A percentile compares a stretch with the other conserved stretches of the same genome.
These are phyloP conservation scores for Viridothelium virens DNA, from an alignment of 495 filamentous ascomycete species.

Conservation along the genomic window DNA sequence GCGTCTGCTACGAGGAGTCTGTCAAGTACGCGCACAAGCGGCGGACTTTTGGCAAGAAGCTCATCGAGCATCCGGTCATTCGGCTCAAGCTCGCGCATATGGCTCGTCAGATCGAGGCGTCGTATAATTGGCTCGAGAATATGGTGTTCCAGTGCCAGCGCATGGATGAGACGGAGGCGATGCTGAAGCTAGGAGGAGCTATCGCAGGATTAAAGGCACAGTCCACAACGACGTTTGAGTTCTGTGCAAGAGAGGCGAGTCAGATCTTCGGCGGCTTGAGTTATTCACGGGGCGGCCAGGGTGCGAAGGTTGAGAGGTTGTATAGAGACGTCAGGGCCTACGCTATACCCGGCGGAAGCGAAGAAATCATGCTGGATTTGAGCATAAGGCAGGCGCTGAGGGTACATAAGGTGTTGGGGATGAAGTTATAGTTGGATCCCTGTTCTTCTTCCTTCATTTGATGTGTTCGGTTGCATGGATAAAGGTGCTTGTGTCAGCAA, in stretches of 20 bases:
- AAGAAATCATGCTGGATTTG: conserved; percentile 98
- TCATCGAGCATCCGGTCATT: conserved; percentile 96
- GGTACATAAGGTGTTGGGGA: conserved; percentile 84
- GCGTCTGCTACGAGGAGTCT: conserved; percentile 94
- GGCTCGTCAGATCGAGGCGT: conserved; percentile 94
- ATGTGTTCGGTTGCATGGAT: background rate
- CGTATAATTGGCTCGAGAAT: conserved; percentile 96
- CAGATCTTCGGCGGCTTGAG: conserved; percentile 96
- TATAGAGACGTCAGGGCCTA: conserved; percentile 98
- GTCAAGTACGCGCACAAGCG: conserved; percentile 97
- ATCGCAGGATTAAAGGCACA: conserved; percentile 95
- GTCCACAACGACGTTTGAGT: conserved; percentile 86
- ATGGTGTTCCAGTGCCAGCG: conserved; percentile 83
- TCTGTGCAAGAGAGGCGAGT: conserved; percentile 90
- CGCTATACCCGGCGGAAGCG: conserved; percentile 90
- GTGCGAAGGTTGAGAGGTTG: conserved; percentile 88
- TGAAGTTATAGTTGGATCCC: conserved; percentile 66
- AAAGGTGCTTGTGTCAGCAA: background rate
- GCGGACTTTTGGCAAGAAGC: conserved; percentile 85
- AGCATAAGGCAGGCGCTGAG: conserved; percentile 87
- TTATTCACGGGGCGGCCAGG: conserved; percentile 89
- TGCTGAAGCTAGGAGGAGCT: conserved; percentile 89
- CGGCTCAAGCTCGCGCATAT: conserved; percentile 96
- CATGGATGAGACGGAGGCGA: conserved; percentile 92
- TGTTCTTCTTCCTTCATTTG: background rate